Percentiles rank a stretch among this genome's conserved stretches.
These are phyloP conservation scores for Penicillium cinerascens DNA, from an alignment of 495 filamentous ascomycete genomes.

Conservation along the genomic window DNA sequence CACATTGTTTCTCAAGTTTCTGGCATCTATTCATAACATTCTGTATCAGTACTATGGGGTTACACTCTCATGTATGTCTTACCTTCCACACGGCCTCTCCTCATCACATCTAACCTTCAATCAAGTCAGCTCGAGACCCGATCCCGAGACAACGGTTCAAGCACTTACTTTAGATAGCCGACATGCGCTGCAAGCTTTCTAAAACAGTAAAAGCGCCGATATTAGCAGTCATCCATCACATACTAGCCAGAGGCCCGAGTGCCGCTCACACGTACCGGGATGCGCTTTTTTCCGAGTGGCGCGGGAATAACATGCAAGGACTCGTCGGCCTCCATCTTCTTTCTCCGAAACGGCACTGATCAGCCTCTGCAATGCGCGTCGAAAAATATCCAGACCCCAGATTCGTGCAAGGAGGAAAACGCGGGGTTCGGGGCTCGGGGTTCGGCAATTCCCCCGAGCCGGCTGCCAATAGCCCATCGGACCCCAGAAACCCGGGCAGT, in stretches of 20 bases:
- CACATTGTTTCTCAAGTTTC: slow-evolving; percentile 32
- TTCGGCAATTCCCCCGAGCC: slow-evolving; percentile 24
- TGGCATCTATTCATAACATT: slow-evolving; percentile 23
- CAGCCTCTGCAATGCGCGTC: background rate
- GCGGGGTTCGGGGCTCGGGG: slow-evolving; percentile 21
- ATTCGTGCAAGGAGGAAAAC: slow-evolving; percentile 13
- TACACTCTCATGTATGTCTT: background rate
- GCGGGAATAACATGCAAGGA: slow-evolving; percentile 24
- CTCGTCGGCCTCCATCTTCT: slow-evolving; percentile 26
- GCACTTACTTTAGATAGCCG: slow-evolving; percentile 33
- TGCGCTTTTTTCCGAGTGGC: slow-evolving; percentile 35
- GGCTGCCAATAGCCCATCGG: slow-evolving; percentile 3
- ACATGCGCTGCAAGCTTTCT: slow-evolving; percentile 41
- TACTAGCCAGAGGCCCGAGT: background rate
- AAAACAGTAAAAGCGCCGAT: background rate
- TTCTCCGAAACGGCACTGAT: background rate
- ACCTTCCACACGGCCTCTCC: slow-evolving; percentile 38
- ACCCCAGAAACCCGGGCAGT: background rate
- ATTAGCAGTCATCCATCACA: background rate
- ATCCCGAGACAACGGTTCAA: background rate
- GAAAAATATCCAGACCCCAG: background rate
- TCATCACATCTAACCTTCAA: slow-evolving; percentile 38
- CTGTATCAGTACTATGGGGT: background rate
- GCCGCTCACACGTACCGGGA: slow-evolving; percentile 26
- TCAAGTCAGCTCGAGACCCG: background rate